Percentiles rank a stretch among this genome's conserved stretches.
phyloP scores from a whole-genome alignment of 106 monocot species.

The Apostasia ramifera region DNA sequence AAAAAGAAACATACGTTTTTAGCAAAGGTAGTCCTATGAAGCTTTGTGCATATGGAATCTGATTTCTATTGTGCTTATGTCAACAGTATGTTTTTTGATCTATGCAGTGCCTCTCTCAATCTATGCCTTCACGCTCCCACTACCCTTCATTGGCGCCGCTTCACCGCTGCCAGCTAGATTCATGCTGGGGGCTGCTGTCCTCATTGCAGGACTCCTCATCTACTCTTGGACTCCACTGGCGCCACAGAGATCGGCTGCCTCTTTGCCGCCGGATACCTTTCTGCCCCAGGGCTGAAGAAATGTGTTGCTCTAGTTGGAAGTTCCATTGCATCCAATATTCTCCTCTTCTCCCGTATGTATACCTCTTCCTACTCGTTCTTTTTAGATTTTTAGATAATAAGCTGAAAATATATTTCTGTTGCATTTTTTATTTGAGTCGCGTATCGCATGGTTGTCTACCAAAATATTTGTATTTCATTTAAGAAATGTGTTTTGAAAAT shows the following conservation, averaged over 20 bases:
- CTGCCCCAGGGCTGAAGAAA: too few species aligned
- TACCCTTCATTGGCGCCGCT: slow-evolving; percentile 76
- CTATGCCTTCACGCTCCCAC: slow-evolving; percentile 91
- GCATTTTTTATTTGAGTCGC: too few species aligned
- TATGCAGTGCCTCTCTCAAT: slow-evolving; percentile 92
- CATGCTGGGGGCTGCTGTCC: slow-evolving; percentile 58
- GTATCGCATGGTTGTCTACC: too few species aligned
- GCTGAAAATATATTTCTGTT: too few species aligned
- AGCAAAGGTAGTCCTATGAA: not conserved
- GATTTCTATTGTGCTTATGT: not conserved
- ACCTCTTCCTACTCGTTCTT: too few species aligned
- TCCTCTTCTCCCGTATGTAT: too few species aligned
- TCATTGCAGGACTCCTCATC: slow-evolving; percentile 67
- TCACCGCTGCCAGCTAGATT: slow-evolving; percentile 70
- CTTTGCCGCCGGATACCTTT: too few species aligned
- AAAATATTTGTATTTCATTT: too few species aligned
- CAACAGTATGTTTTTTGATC: not conserved
- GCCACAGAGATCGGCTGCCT: not conserved
- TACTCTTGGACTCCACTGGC: slow-evolving; percentile 45
- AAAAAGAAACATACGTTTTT: not conserved
- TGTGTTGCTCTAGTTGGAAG: too few species aligned
- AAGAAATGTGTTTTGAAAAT: too few species aligned
- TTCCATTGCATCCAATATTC: too few species aligned
- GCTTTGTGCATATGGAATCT: not conserved
- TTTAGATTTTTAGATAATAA: too few species aligned